Evolutionary conservation across 2,329 filamentous ascomycete species (phyloP).

Genomic region (Aphanocladium album): DNA sequence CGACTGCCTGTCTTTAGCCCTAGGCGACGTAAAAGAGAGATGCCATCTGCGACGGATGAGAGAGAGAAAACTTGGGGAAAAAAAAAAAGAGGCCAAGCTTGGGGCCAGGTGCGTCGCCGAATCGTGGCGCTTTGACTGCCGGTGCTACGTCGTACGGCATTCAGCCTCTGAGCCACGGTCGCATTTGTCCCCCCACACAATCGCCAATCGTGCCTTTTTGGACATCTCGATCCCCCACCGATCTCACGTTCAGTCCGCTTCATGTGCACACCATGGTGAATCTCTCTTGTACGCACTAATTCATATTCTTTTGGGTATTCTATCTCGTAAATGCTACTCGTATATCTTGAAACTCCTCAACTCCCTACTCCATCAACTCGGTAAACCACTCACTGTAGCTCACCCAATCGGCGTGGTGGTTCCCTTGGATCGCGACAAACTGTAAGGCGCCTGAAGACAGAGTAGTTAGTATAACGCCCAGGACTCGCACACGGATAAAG

Average conservation of each 20-base stretch:
- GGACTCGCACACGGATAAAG: no score
- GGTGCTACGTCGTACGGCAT: neutral
- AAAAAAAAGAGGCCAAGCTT: neutral
- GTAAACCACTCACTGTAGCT: constrained; percentile 3
- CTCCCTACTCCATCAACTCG: neutral
- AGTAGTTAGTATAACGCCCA: constrained; percentile 13
- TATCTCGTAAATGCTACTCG: neutral
- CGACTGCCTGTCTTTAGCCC: neutral
- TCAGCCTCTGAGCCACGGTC: neutral
- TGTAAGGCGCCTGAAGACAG: constrained; percentile 60
- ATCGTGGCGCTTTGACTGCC: neutral
- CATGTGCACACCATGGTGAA: neutral
- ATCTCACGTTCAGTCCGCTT: neutral
- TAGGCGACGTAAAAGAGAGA: neutral
- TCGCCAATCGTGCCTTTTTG: neutral
- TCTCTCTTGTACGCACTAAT: neutral
- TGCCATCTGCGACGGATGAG: neutral
- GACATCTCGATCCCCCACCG: neutral
- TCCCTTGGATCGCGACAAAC: constrained; percentile 62
- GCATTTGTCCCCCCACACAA: constrained; percentile 8
- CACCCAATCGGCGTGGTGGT: constrained; percentile 50
- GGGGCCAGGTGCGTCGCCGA: neutral
- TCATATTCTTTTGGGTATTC: constrained; percentile 5
- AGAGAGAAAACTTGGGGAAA: no score
- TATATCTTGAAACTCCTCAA: neutral